Percentiles rank a stretch among this genome's conserved stretches.
phyloP scores from a whole-genome alignment of 2,329 filamentous ascomycete species.

The Chrysoporthe puriensis region DNA sequence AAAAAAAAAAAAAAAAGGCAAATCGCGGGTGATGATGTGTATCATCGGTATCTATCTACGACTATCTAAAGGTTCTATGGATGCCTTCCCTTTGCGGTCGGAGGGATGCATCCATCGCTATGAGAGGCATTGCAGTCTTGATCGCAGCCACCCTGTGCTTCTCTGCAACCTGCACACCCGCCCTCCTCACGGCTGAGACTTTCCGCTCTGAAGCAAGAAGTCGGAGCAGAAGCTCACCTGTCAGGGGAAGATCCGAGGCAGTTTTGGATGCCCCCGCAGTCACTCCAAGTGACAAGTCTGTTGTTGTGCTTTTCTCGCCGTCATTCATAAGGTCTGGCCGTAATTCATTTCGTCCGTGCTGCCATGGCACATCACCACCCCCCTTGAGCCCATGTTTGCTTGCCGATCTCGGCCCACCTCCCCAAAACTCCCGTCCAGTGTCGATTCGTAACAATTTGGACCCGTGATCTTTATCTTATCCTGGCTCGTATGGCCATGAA shows the following conservation, averaged over 20 bases:
- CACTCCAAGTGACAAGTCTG: background rate
- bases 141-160: background rate
- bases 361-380: background rate
- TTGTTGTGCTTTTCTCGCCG: background rate
- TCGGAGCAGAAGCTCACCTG: background rate
- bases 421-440: background rate
- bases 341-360: background rate
- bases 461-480: background rate
- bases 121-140: constrained; percentile 9
- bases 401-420: background rate
- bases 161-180: background rate
- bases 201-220: background rate
- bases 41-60: constrained; percentile 31
- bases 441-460: constrained; percentile 5
- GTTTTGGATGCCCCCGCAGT: background rate
- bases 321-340: background rate
- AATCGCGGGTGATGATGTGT: constrained; percentile 27
- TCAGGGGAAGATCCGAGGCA: background rate
- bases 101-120: constrained; percentile 6
- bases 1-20: background rate
- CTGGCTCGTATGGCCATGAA: background rate
- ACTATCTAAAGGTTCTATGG: constrained; percentile 26
- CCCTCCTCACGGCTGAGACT: background rate
- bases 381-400: background rate
- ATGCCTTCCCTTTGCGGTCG: background rate